Evolutionary conservation across 164 flowering plant genomes (phyloP), one percentile per base, ranked within the genome.

Genomic region (Piper betle): DNA sequence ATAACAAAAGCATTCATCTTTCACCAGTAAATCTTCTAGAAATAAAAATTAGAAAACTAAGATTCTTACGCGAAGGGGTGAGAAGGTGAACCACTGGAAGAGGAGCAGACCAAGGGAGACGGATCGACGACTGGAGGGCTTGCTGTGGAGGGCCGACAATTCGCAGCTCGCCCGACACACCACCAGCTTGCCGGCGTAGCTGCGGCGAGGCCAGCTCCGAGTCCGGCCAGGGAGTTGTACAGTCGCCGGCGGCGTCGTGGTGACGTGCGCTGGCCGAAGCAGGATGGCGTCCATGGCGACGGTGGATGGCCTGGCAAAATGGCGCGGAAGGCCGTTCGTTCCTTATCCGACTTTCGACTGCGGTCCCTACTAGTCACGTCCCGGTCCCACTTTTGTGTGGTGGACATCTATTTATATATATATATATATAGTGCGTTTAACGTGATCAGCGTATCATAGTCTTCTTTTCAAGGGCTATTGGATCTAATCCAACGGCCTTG

Each of bases 21-120:
- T 20, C 33, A 58, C 8, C 6, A 5, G 18, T 16, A 38, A 39
- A 18, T 42, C 2, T 13, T 58, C 10, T 38, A 20, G 38, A 18
- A 13, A 12, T 3, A 58, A 37, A 1, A 15, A 13, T 38, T 2
- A 38, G 20, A 39, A n/a, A 53, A 17, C 1, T 15, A 8, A 4
- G 33, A 15, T 53, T n/a, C 59, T 25, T 16, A 57, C 38, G 39
- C 37, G 39, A 25, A 57, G 19, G 39, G 39, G 39, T 1, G 59
- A n/a, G 12, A 13, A 57, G 16, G 59, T 18, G 13, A 55, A 62
- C 50, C 66, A 70, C 43, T 65, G 71, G 55, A 71, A 63, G 68
- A 74, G 71, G 39, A 77, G 61, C 39, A 78, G 72, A 52, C 76
- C 63, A 39, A 80, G 65, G 53, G 87, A 79, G 68, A 83, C 57